Evolutionary conservation across 805 yeast species (phyloP).

Genomic region (Saccharomyces mikatae): DNA sequence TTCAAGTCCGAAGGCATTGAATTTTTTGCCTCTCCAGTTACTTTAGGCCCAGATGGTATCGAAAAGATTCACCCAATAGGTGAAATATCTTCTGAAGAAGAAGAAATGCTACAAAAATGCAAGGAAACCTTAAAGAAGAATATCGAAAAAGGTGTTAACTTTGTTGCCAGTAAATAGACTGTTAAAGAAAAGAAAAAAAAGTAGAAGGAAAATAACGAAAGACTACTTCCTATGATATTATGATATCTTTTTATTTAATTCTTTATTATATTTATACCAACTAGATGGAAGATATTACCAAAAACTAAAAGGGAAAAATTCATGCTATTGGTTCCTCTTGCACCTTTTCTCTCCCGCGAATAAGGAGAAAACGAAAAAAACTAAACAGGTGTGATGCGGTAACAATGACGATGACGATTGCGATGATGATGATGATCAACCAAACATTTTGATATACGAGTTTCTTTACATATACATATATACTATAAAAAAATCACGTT

Average conservation of each 20-base stretch:
- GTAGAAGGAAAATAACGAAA: conserved; percentile 19
- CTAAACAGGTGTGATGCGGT: neutral
- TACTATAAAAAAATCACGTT: neutral
- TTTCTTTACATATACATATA: neutral
- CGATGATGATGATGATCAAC: neutral
- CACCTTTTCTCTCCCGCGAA: neutral
- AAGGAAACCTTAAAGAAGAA: conserved; percentile 84
- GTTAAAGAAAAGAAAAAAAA: neutral
- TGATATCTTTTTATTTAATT: neutral
- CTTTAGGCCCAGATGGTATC: conserved; percentile 89
- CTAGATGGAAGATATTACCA: neutral
- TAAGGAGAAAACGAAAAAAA: neutral
- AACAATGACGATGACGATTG: no score
- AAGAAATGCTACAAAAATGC: conserved; percentile 71
- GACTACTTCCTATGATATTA: conserved; percentile 20
- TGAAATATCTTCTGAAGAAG: conserved; percentile 65
- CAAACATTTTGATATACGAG: neutral
- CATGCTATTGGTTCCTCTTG: neutral
- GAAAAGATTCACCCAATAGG: conserved; percentile 75
- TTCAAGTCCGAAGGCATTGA: conserved; percentile 85
- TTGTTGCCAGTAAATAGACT: conserved; percentile 37
- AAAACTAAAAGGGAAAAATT: neutral
- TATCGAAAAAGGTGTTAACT: conserved; percentile 88
- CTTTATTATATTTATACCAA: neutral
- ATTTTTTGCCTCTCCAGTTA: conserved; percentile 91